A percentile compares a stretch with the other conserved stretches of the same genome.
Evolutionary conservation across 1,284 basidiomycete genomes (phyloP).

Genomic region (Fomitiporia mediterranea): DNA sequence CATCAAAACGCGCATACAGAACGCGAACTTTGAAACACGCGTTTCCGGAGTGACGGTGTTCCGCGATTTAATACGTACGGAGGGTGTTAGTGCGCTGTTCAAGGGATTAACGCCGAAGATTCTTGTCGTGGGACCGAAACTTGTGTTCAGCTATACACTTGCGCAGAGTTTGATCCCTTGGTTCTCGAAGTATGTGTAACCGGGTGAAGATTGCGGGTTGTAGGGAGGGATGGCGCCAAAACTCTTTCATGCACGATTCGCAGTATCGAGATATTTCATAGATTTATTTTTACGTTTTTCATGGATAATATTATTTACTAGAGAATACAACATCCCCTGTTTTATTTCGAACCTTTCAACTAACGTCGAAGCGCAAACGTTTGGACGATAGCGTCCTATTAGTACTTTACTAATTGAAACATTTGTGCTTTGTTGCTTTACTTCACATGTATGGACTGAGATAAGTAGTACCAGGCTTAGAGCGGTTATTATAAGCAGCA

Average conservation of each 20-base stretch:
- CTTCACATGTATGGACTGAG: no score
- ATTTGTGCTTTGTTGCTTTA: no score
- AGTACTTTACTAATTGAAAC: no score
- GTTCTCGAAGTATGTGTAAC: conserved; percentile 82
- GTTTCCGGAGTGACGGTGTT: conserved; percentile 86
- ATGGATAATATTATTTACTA: background rate
- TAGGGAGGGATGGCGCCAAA: background rate
- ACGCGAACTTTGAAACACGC: conserved; percentile 94
- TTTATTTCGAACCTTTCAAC: background rate
- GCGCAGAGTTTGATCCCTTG: conserved; percentile 95
- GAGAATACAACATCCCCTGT: background rate
- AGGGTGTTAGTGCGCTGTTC: conserved; percentile 88
- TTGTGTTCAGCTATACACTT: conserved; percentile 97
- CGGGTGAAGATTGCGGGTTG: background rate
- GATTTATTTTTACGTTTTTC: background rate
- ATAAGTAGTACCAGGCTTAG: no score
- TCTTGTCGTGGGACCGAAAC: conserved; percentile 94
- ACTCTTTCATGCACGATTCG: background rate
- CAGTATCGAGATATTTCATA: background rate
- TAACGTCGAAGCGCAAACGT: no score
- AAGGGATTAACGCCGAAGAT: conserved; percentile 97
- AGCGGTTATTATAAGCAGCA: no score
- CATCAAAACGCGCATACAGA: conserved; percentile 97
- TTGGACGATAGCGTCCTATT: no score
- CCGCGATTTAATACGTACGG: conserved; percentile 83